Evolutionary conservation across 148 eudicot species (phyloP).

Genomic region (Rhododendron vialii): DNA sequence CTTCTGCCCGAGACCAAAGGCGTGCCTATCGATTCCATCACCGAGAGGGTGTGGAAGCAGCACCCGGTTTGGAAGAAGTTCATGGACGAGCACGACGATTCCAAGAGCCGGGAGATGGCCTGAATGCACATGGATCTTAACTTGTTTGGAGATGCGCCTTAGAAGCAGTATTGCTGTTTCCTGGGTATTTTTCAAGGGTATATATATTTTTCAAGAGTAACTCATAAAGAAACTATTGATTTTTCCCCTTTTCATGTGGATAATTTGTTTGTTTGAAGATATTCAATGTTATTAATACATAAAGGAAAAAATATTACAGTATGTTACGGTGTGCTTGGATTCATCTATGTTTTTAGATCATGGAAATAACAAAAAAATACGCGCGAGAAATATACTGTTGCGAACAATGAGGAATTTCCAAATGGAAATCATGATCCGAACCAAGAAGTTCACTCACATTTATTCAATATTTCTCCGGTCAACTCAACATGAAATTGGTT

Average conservation of each 20-base stretch:
- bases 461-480: too few relatives aligned
- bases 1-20: slow-evolving; percentile 46
- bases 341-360: too few relatives aligned
- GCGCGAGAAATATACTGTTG: too few relatives aligned
- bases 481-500: too few relatives aligned
- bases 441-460: too few relatives aligned
- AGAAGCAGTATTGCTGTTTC: background rate
- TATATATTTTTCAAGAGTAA: background rate
- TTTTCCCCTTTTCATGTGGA: background rate
- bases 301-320: background rate
- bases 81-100: slow-evolving; percentile 12
- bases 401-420: too few relatives aligned
- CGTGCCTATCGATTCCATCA: slow-evolving; percentile 29
- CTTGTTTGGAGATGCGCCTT: background rate
- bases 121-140: background rate
- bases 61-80: slow-evolving; percentile 40
- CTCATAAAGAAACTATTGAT: background rate
- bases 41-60: slow-evolving; percentile 37
- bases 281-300: too few relatives aligned
- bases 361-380: too few relatives aligned
- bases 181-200: background rate
- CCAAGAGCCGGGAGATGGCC: slow-evolving; percentile 15
- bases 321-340: background rate
- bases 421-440: too few relatives aligned
- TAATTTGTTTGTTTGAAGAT: background rate